Evolutionary conservation across 2,329 filamentous ascomycete genomes (phyloP), one percentile per base, ranked within the genome.

Genomic region (Exutisphaerella laricina): DNA sequence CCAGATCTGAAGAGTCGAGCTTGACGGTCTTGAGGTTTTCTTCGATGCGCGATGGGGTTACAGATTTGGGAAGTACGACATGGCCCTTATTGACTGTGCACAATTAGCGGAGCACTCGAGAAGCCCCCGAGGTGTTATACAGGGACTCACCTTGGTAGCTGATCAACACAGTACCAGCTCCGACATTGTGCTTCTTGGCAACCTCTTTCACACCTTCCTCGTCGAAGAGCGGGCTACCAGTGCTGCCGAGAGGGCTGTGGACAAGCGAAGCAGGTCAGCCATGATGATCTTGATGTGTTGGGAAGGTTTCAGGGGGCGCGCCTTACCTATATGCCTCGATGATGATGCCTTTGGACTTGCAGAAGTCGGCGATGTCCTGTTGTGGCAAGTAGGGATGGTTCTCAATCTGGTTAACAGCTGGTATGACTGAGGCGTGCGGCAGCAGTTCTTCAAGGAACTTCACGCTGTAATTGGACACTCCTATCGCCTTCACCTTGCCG

Each of bases 301-400:
- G n/a, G n/a, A n/a, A n/a, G n/a, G n/a, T n/a, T n/a, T n/a, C n/a
- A n/a, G n/a, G n/a, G n/a, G n/a, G 70, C n/a, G n/a, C n/a, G n/a
- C n/a, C n/a, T n/a, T n/a, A n/a, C n/a, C n/a, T n/a, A n/a, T 88
- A 88, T 12, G 84, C 83, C 52, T 85, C 81, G 59, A 87, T 68
- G 57, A 84, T 75, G 48, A 88, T 85, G 43, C 77, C 78, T 65
- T 84, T 82, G 45, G 72, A 68, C 46, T 75, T 75, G 72, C 81
- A 86, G 55, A 79, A 75, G 50, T 84, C 77, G 47, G 84, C 77
- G 47, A 88, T 78, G 49, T 86, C 80, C 54, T 84, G 75, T 67
- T 88, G 82, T 1, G 82, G 82, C 8, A 85, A 75, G 5, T 74
- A 74, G 10, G 82, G 82, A 69, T 84, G 80, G 70, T 84, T 84